A percentile compares a stretch with the other conserved stretches of the same genome.
Conservation (phyloP, 352 stramenopile species). For the Plasmopara viticola region DNA sequence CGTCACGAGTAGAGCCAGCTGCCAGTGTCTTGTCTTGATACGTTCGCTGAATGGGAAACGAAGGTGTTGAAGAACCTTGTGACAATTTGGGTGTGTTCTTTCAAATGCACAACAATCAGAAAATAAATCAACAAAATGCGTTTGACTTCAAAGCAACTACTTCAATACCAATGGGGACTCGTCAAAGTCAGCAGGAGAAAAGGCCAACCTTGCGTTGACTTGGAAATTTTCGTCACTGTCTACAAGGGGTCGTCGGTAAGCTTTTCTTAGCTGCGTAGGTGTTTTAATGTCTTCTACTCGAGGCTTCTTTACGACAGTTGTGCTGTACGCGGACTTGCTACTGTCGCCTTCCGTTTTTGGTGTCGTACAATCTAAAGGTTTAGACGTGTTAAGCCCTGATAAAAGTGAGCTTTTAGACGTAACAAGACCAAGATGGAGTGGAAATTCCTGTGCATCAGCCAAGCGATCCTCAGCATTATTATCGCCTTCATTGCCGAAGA, state of each 20-base stretch:
- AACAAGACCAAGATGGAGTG: constrained; percentile 17
- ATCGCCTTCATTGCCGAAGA: constrained; percentile 10
- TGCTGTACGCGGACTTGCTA: constrained; percentile 12
- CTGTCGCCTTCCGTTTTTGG: constrained; percentile 22
- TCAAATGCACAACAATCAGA: constrained; percentile 2
- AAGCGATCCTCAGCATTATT: constrained; percentile 27
- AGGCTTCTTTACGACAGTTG: constrained; percentile 50
- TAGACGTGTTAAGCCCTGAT: constrained; percentile 4
- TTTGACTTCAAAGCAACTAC: constrained; percentile 1
- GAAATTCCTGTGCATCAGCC: constrained; percentile 21
- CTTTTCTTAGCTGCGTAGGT: constrained; percentile 40
- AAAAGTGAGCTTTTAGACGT: constrained; percentile 17
- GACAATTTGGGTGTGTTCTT: constrained; percentile 21
- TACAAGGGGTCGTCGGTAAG: constrained; percentile 39
- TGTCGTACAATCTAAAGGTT: constrained; percentile 30
- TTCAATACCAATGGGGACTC: constrained; percentile 43
- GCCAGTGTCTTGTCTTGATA: constrained; percentile 18
- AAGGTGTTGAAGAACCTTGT: constrained; percentile 16
- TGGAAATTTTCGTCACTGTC: constrained; percentile 53
- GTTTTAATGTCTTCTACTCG: constrained; percentile 31
- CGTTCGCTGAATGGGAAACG: constrained; percentile 10
- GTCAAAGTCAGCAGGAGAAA: constrained; percentile 50
- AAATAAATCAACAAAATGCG: constrained; percentile 6
- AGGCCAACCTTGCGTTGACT: constrained; percentile 47
- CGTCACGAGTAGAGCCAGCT: constrained; percentile 7